Base-by-base conservation (phyloP, 2,329 filamentous ascomycete species). In the Colletotrichum magnum region DNA sequence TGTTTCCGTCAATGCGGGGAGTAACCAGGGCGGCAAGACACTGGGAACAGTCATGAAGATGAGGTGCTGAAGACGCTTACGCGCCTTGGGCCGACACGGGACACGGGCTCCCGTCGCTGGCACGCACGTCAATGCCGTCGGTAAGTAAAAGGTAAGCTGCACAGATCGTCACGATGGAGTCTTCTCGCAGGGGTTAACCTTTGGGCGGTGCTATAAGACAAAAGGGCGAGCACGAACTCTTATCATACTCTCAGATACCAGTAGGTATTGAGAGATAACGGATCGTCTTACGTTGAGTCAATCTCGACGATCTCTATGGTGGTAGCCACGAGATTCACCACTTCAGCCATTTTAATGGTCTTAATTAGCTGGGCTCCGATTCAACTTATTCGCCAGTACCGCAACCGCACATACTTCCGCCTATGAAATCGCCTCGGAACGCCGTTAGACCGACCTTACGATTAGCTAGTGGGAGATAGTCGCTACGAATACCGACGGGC, bases 1-100 rank as follows among this genome's bases (percentile, higher is more conserved):
- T 26, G 10, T 16, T 68, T 12, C 26, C 45, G 65, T 64, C 60
- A 54, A 53, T 64, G 65, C 65, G 60, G 41, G 28, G 53, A 39
- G 41, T 16, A 45, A 58, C 16, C 10, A 56, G 45, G 12, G 53
- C 28, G 12, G 6, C 18, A 6, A 32, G 45, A 18, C 45, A 24
- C 45, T 36, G 18, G 58, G 58, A 52, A 52, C 28, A 60, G 24
- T 32, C 28, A 18, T 21, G 60, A 39, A 10, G 21, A n/a, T 39
- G 18, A 18, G 18, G 18, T 28, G 18, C 48, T 59, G 48, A 41
- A 68, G 53, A 68, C 61, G 21, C n/a, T 5, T 58, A 54, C 61
- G 60, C 54, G 60, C 65, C 45, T 24, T 64, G 65, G 9, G 15
- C 28, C 53, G 24, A 10, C 48, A 21, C 53, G 28, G 52, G 41